Evolutionary conservation across 2,329 filamentous ascomycete genomes (phyloP).

Genomic region (Coniochaeta pulveracea): DNA sequence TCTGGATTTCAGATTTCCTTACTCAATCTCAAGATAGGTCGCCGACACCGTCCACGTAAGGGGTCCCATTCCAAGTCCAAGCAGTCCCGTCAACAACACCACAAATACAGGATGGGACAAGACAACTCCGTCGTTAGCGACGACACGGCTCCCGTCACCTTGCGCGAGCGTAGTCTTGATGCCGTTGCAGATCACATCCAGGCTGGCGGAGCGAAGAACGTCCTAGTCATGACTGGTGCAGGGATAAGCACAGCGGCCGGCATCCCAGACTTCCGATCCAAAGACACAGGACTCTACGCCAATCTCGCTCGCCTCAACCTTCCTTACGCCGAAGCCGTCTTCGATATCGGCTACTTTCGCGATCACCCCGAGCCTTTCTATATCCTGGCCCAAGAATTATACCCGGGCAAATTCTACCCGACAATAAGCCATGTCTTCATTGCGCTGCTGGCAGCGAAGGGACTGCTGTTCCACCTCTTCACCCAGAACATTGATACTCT

Average conservation of each 20-base stretch:
- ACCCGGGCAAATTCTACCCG: constrained; percentile 79
- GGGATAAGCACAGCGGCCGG: constrained; percentile 71
- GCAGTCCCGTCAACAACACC: neutral
- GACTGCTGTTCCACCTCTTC: constrained; percentile 72
- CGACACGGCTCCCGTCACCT: constrained; percentile 48
- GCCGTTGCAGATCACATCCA: constrained; percentile 74
- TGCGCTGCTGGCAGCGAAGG: constrained; percentile 67
- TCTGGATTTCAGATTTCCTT: too few relatives aligned
- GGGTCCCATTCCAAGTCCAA: constrained; percentile 2
- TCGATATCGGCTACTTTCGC: constrained; percentile 85
- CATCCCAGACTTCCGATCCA: constrained; percentile 89
- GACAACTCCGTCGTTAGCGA: constrained; percentile 64
- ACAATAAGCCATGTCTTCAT: constrained; percentile 90
- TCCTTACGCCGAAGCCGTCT: constrained; percentile 84
- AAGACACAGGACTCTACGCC: constrained; percentile 85
- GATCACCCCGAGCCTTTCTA: constrained; percentile 84
- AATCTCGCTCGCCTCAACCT: constrained; percentile 81
- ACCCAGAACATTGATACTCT: constrained; percentile 98
- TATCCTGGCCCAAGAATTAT: constrained; percentile 79
- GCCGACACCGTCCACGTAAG: constrained; percentile 3
- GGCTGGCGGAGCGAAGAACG: constrained; percentile 51
- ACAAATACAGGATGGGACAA: constrained; percentile 63
- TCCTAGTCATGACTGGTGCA: constrained; percentile 85
- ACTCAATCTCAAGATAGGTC: constrained; percentile 4
- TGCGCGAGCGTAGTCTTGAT: constrained; percentile 57